Conservation (phyloP, 768 basidiomycete species). For the Mycena kentingensis region DNA sequence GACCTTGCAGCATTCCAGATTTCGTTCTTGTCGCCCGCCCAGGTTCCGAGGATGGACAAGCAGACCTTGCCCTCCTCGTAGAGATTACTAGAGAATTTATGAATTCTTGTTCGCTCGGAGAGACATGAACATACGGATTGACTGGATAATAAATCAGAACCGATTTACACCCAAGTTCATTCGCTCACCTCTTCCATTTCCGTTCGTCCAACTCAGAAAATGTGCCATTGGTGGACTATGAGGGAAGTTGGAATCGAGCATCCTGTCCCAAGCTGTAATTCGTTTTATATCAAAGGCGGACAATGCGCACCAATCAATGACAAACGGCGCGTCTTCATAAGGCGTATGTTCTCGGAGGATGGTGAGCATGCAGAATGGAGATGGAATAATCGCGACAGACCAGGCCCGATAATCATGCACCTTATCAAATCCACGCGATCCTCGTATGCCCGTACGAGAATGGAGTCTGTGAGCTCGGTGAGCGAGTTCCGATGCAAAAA, state of each 20-base stretch:
- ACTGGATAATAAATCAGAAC: constrained; percentile 39
- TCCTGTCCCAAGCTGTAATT: constrained; percentile 42
- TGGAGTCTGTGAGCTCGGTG: constrained; percentile 58
- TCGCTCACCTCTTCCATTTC: constrained; percentile 77
- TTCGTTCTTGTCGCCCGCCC: constrained; percentile 87
- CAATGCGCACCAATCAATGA: constrained; percentile 69
- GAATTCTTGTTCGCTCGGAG: constrained; percentile 1
- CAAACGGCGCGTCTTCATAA: constrained; percentile 93
- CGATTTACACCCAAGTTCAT: constrained; percentile 6
- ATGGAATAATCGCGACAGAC: too few relatives aligned
- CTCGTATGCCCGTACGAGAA: constrained; percentile 88
- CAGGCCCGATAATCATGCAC: constrained; percentile 89
- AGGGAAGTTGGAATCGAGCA: constrained; percentile 82
- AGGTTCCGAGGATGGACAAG: constrained; percentile 87
- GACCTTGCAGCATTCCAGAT: constrained; percentile 85
- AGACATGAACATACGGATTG: constrained; percentile 63
- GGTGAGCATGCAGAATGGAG: too few relatives aligned
- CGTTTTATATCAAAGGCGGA: not conserved
- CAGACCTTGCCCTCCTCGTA: constrained; percentile 97
- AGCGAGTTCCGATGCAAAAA: not conserved
- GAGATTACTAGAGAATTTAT: constrained; percentile 58
- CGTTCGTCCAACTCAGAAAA: constrained; percentile 94
- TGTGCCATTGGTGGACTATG: constrained; percentile 83
- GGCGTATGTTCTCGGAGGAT: constrained; percentile 91
- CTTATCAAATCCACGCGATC: constrained; percentile 86